These are phyloP conservation scores for Tilletia caries DNA, from an alignment of 1,284 basidiomycete genomes.

Conservation along the genomic window DNA sequence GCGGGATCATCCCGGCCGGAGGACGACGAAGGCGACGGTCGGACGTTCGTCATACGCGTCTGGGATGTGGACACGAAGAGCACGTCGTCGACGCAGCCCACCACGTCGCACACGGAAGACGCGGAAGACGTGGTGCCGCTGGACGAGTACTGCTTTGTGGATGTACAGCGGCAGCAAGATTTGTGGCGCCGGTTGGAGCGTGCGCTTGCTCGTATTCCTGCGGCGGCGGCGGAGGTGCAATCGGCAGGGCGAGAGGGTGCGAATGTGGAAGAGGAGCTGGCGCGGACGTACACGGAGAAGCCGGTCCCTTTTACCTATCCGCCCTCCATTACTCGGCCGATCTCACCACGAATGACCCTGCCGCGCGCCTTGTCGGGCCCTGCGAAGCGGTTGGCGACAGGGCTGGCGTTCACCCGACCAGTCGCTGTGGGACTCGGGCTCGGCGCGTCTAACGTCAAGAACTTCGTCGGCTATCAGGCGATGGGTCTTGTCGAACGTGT, in stretches of 20 bases:
- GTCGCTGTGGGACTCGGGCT: neutral
- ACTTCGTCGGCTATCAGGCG: neutral
- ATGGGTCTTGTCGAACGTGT: neutral
- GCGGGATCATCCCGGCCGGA: too few relatives aligned
- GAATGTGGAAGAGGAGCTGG: neutral
- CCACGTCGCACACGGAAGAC: neutral
- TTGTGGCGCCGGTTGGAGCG: neutral
- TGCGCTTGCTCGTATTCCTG: neutral
- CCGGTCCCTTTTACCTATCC: neutral
- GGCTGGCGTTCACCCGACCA: neutral
- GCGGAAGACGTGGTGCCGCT: neutral
- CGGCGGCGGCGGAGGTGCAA: neutral
- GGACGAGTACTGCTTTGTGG: conserved; percentile 11
- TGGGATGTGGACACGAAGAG: neutral
- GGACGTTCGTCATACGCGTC: neutral
- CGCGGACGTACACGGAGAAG: neutral
- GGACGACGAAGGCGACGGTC: neutral
- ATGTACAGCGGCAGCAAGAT: conserved; percentile 2
- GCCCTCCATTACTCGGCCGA: neutral
- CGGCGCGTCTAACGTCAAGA: neutral
- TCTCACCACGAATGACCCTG: neutral
- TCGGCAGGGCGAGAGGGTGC: neutral
- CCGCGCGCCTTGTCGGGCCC: neutral
- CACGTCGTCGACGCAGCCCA: neutral
- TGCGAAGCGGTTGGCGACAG: neutral